Evolutionary conservation across 768 basidiomycete species (phyloP), one percentile per base, ranked within the genome.

Genomic region (Rubroboletus satanas): DNA sequence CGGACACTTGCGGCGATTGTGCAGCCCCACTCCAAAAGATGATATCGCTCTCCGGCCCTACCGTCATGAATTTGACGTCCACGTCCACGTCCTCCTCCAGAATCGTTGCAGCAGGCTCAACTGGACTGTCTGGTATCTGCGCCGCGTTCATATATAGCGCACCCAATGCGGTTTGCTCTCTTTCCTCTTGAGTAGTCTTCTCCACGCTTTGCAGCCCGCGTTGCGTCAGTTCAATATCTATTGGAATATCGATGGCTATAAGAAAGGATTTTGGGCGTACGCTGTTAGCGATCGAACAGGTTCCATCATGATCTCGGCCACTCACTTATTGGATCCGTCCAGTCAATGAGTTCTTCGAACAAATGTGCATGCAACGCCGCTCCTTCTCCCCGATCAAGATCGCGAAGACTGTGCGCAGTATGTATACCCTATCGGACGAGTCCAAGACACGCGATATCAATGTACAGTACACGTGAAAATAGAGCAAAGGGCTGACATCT

Each of bases 311-410:
- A 55, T 64, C 55, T 38, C 53, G 50, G 44, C 6, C 39, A 75
- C 88, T 83, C 79, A 93, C 92, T 76, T 64, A 80, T 70, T 55
- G 89, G 90, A 66, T 93, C 92, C 65, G 76, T 76, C 90, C 90
- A 93, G 76, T 93, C 92, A 61, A 91, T 76, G 54, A 83, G 79
- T 75, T 93, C 91, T 74, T 93, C 91, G 71, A 93, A 93, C 57
- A 89, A 65, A 68, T 85, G 87, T 57, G 83, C 82, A 67, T 93
- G 90, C 63, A 93, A 69, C 49, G 91, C 89, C 52, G 88, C 89
- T 47, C 91, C 91, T 71, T 93, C 92, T 69, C 83, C 87, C 69
- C 88, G 82, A 74, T 93, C 91, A 77, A 93, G 78, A 74, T 92
- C 90, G 68, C 90, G 90, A 61, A 88, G 71, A 75, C 78, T 88